Evolutionary conservation across 371 early-diverging fungal species (phyloP), one percentile per base, ranked within the genome.

Genomic region (Circinella umbellata): DNA sequence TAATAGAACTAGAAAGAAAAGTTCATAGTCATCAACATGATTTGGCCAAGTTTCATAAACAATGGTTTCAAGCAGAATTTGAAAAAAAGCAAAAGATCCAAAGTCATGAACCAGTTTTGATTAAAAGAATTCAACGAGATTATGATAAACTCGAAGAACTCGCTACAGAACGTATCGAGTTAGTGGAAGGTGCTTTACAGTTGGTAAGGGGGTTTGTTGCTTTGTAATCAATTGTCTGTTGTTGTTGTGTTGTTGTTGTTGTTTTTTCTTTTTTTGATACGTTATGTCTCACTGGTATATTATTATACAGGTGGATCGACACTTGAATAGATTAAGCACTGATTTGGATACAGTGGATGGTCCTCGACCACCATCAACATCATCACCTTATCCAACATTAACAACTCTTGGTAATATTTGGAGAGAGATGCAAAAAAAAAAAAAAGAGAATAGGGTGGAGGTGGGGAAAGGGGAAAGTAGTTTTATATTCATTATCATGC

Each of bases 171-270:
- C 60, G 81, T 51, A 76, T 84, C 4, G 64, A 76, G n/a, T 68
- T 84, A n/a, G 78, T 81, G 18, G 80, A 84, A 69, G 77, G 81
- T 34, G 81, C 84, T 3, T 68, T 84, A n/a, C 75, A 73, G 63
- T 60, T 84, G 66, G 83, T 76, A 77, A 69, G 53, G 54, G 42
- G 35, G 15, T 8, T 68, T 14, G 2, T 61, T 57, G 36, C 17
- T 39, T 34, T 61, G n/a, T 61, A 34, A 38, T 17, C n/a, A 34
- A 9, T 18, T 38, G 35, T 14, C n/a, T n/a, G n/a, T n/a, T n/a
- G n/a, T n/a, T n/a, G n/a, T n/a, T n/a, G n/a, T n/a, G n/a, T n/a
- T n/a, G n/a, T n/a, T n/a, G n/a, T n/a, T n/a, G n/a, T 10, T 10
- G 9, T 34, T 38, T 37, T 18, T 61, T 27, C 10, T 61, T 37